Percentiles rank a stretch among this genome's conserved stretches.
Evolutionary conservation across 305 asterid species (phyloP).

Genomic region (Salvia sclarea): DNA sequence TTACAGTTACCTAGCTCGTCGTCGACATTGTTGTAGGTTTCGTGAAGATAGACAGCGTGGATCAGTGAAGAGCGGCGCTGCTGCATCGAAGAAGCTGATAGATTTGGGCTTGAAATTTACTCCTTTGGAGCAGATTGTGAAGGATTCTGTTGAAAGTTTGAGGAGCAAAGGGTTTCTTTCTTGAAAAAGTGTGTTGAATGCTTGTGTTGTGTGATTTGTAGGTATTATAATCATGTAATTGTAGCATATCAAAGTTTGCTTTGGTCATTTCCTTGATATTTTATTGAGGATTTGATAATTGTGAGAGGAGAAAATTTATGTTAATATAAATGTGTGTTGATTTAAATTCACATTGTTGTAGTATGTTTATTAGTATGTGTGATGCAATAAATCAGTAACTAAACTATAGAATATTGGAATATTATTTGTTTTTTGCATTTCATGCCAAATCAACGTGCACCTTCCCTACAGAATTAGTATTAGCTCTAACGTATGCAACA

Average conservation of each 20-base stretch:
- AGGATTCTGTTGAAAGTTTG: conserved; percentile 76
- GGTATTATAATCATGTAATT: neutral
- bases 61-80: conserved; percentile 59
- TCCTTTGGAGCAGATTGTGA: conserved; percentile 78
- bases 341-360: neutral
- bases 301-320: too few species aligned
- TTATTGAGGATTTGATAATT: neutral
- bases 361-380: neutral
- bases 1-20: neutral
- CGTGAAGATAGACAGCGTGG: conserved; percentile 72
- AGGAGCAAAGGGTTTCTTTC: conserved; percentile 66
- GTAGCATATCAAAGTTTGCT: neutral
- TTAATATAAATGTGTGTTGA: too few species aligned
- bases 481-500: too few species aligned
- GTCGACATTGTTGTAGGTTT: conserved; percentile 46
- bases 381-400: neutral
- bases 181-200: conserved; percentile 17
- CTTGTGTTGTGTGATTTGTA: conserved; percentile 6
- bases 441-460: neutral
- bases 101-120: conserved; percentile 68
- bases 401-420: too few species aligned
- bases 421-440: neutral
- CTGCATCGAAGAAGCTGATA: conserved; percentile 65
- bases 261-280: neutral
- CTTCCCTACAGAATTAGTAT: neutral